These are phyloP conservation scores for Alternaria panax DNA, from an alignment of 2,329 filamentous ascomycete species.

Conservation along the genomic window DNA sequence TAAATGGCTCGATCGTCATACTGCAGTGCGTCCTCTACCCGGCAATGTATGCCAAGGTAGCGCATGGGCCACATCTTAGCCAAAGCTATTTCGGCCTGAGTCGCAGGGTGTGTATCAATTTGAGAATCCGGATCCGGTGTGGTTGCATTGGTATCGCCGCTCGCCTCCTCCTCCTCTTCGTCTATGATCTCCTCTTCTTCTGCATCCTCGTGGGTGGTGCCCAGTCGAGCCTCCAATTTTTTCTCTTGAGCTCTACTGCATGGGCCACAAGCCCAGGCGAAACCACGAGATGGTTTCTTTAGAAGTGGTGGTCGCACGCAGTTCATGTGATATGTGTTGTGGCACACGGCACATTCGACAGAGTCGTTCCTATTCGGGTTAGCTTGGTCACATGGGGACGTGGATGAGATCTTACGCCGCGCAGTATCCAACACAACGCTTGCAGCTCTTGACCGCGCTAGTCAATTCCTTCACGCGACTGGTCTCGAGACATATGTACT, in stretches of 20 bases:
- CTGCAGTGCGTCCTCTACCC: conserved; percentile 92
- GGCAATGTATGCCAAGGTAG: conserved; percentile 94
- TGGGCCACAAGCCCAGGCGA: conserved; percentile 96
- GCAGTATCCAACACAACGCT: conserved; percentile 88
- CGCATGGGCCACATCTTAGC: conserved; percentile 96
- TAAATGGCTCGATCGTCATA: conserved; percentile 95
- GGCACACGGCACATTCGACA: conserved; percentile 94
- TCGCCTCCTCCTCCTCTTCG: conserved; percentile 73
- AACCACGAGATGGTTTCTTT: conserved; percentile 96
- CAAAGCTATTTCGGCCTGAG: conserved; percentile 87
- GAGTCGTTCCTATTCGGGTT: conserved; percentile 76
- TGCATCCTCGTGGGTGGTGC: conserved; percentile 59
- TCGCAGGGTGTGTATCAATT: conserved; percentile 68
- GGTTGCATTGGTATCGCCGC: conserved; percentile 68
- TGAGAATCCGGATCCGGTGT: conserved; percentile 58
- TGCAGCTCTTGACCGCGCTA: conserved; percentile 94
- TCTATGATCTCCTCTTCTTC: conserved; percentile 71
- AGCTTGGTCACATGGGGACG: conserved; percentile 15
- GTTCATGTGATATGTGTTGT: conserved; percentile 97
- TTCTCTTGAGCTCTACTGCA: conserved; percentile 96
- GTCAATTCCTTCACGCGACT: conserved; percentile 94
- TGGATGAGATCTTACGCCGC: conserved; percentile 71
- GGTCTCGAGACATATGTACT: conserved; percentile 92
- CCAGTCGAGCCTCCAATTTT: conserved; percentile 82
- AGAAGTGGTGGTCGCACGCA: conserved; percentile 90